Evolutionary conservation across 106 monocot genomes (phyloP).

Genomic region (Cymbidium sinense): DNA sequence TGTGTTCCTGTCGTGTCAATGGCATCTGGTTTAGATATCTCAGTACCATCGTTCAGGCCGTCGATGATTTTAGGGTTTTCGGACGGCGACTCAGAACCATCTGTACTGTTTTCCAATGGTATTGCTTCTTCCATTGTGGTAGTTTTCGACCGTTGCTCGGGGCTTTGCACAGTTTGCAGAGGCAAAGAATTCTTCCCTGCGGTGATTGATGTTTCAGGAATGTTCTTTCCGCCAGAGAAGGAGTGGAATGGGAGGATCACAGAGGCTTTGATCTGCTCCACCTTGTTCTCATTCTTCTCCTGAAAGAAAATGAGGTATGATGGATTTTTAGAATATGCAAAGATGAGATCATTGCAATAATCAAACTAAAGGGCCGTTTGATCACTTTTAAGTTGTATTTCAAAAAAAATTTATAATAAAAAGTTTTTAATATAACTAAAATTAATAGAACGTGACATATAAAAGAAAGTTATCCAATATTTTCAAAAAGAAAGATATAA

Average conservation of each 20-base stretch:
- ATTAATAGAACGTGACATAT: too few relatives aligned
- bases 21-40: too few relatives aligned
- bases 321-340: background rate
- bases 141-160: background rate
- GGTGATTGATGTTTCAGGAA: background rate
- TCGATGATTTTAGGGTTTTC: constrained; percentile 14
- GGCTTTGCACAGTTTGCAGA: constrained; percentile 5
- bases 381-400: too few relatives aligned
- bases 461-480: too few relatives aligned
- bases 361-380: too few relatives aligned
- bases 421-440: too few relatives aligned
- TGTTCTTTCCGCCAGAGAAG: constrained; percentile 28
- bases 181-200: background rate
- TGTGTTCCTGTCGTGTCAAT: constrained; percentile 5
- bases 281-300: constrained; percentile 38
- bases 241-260: constrained; percentile 76
- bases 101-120: constrained; percentile 18
- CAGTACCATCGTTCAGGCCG: background rate
- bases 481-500: too few relatives aligned
- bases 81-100: constrained; percentile 3
- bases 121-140: constrained; percentile 49
- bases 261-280: constrained; percentile 72
- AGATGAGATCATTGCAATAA: background rate
- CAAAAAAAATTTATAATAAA: too few relatives aligned
- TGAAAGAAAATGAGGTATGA: constrained; percentile 10